Evolutionary conservation across 441 rosid genomes (phyloP).

Genomic region (Rhodomyrtus psidioides): DNA sequence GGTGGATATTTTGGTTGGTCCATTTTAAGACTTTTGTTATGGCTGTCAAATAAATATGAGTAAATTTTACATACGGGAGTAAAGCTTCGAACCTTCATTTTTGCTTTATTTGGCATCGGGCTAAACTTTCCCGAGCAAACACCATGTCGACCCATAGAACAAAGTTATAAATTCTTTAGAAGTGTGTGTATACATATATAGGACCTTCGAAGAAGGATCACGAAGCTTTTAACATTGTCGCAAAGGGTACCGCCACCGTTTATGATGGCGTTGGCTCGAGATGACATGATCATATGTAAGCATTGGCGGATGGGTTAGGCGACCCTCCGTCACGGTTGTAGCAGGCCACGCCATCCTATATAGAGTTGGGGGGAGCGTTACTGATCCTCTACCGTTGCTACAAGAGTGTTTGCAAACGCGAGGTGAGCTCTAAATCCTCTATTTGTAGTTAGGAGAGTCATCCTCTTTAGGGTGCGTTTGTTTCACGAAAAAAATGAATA

Average conservation of each 20-base stretch:
- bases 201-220: not conserved
- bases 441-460: not conserved
- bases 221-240: not conserved
- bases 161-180: too few species aligned
- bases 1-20: not conserved
- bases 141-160: too few species aligned
- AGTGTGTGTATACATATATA: too few species aligned
- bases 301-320: not conserved
- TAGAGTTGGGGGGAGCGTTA: not conserved
- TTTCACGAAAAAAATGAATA: too few species aligned
- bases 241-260: accelerated
- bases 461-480: too few species aligned
- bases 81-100: not conserved
- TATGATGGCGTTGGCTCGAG: not conserved
- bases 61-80: not conserved
- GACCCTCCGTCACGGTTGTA: not conserved
- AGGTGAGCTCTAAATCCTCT: accelerated
- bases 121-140: not conserved
- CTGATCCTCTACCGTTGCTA: accelerated
- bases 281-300: not conserved
- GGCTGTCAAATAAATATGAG: not conserved
- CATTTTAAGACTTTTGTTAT: not conserved
- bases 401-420: accelerated
- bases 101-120: not conserved
- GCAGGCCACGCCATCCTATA: not conserved